Percentiles rank a stretch among this genome's conserved stretches.
Conservation (phyloP, 23 red algal species). For the Porphyridium purpureum region DNA sequence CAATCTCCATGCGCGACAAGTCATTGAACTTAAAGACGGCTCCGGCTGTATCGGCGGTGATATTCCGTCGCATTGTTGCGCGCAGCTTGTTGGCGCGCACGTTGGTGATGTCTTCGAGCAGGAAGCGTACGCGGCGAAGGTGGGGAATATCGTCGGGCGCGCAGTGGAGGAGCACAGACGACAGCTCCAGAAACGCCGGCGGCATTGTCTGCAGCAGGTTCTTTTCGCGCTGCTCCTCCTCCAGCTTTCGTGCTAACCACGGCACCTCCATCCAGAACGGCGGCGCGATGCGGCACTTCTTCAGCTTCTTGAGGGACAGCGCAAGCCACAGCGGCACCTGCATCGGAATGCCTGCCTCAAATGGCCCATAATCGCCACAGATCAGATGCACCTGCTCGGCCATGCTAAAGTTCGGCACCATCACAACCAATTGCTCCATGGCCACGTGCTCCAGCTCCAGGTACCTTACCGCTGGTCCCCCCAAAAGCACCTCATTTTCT, state of each 20-base stretch:
- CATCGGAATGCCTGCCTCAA: neutral
- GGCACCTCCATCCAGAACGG: conserved; percentile 45
- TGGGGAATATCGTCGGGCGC: conserved; percentile 49
- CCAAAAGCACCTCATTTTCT: too few relatives aligned
- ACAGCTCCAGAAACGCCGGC: conserved; percentile 18
- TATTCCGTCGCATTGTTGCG: conserved; percentile 48
- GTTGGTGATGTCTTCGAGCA: conserved; percentile 38
- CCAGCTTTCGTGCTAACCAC: conserved; percentile 20
- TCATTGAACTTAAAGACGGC: too few relatives aligned
- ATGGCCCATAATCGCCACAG: neutral
- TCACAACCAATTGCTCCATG: too few relatives aligned
- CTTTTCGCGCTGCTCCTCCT: conserved; percentile 39
- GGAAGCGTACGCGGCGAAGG: conserved; percentile 13
- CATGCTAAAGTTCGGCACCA: too few relatives aligned
- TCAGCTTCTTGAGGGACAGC: conserved; percentile 49
- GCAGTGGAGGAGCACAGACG: conserved; percentile 49
- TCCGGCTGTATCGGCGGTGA: too few relatives aligned
- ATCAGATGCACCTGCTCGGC: too few relatives aligned
- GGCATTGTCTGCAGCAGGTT: conserved; percentile 38
- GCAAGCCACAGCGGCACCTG: conserved; percentile 85
- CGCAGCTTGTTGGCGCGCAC: conserved; percentile 51
- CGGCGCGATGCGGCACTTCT: conserved; percentile 42
- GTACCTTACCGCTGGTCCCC: too few relatives aligned
- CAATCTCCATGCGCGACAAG: too few relatives aligned
- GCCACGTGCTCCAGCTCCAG: too few relatives aligned